Base-by-base conservation (phyloP, 2,329 filamentous ascomycete species). In the Nothophaeocryptopus gaeumannii region DNA sequence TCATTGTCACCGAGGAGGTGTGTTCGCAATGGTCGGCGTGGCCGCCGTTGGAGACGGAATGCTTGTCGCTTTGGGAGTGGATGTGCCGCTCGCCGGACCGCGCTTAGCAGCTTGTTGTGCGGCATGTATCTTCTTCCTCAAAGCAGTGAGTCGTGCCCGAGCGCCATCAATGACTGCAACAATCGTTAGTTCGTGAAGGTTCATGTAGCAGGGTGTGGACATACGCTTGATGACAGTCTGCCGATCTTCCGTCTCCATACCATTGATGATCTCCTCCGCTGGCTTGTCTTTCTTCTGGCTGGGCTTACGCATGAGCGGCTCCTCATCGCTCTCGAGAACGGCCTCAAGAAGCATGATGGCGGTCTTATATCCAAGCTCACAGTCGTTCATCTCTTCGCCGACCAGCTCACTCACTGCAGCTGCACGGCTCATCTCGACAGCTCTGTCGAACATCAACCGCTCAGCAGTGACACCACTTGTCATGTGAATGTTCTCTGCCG, bases 401-500 rank as follows among this genome's bases (percentile, higher is more conserved):
- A 93, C 89, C 42, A 99, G 87, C 72, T 99, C 93, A 62, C 95
- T 95, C 65, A 97, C 93, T 7, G 93, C 93, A 7, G 93, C 92
- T 3, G 88, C 84, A 45, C 90, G 84, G 67, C 90, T 96, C 93
- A 99, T 97, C 68, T 99, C 93, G 15, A 97, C 75, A 0, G 93
- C 93, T 39, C 93, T 88, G 61, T 99, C 93, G 67, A 96, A 99
- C 90, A 99, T 96, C 39, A 99, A 77, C 71, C 91, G 96, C 73
- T 97, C 93, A 0, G 93, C 93, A 15, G 90, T 96, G 48, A 96
- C 84, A 1, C 92, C 93, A 2, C 88, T 83, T 11, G 88, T 95
- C 20, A 99, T 78, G 40, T 87, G 81, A 20, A 96, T 89, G 45
- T 88, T 86, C 53, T 93, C 89, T 2, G 82, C 79, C 12, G 85